Base-by-base conservation (phyloP, 176 grass and related monocot species). In the Aegilops umbellulata region DNA sequence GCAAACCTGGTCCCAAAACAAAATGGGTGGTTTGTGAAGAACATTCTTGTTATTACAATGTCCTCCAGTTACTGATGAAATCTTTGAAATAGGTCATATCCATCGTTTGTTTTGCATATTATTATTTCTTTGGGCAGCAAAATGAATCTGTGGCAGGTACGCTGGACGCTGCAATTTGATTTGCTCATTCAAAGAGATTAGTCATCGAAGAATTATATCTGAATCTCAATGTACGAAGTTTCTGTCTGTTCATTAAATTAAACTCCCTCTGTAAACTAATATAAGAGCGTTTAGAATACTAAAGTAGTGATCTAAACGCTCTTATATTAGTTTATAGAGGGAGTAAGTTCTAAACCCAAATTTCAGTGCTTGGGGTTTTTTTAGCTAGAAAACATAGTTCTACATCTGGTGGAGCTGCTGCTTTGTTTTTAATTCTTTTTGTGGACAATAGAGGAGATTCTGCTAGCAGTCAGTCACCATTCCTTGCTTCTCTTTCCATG, bases 141-240 rank as follows among this genome's bases (percentile, higher is more conserved):
- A 77, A 47, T 38, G 39, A 10, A 47, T 22, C 19, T 8, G 53
- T 23, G 24, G 46, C 63, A 77, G 64, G 71, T 87, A 88, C 35
- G 0, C 6, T 13, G 49, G 20, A 79, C 55, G 10, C 22, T 63
- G 60, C 77, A 61, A 60, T 55, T 81, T 81, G 10, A 30, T 62
- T 71, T 79, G 57, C 41, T 55, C 74, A 27, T 71, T 88, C 51
- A 36, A 82, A 83, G 4, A 23, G 6, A 46, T 47, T 60, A 38
- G 16, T 70, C 51, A 34, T n/a, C 2, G 2, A 10, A 77, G 20
- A 70, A 16, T 22, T 74, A 35, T 35, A 41, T 10, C 38, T 2
- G 38, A 41, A 41, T 41, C 8, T 1, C 38, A 41, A 41, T 41
- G 38, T 2, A 10, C 9, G 9, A 4, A 46, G 9, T 69, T 83